Conservation (phyloP, 108 stramenopile genomes). For the Aureococcus anophagefferens region DNA sequence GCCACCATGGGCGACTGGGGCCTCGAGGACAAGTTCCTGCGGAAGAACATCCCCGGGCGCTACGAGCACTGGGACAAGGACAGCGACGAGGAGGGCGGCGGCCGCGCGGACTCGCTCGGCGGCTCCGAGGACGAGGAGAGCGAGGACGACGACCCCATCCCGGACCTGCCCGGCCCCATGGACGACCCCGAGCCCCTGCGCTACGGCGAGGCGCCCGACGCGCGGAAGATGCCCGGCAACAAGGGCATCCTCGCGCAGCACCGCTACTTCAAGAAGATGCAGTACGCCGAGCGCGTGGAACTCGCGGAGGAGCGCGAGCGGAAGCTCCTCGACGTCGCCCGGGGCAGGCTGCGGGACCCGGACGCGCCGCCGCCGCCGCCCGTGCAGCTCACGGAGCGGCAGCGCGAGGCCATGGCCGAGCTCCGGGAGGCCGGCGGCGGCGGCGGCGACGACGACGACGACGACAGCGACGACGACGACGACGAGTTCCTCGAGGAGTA, state of each 20-base stretch:
- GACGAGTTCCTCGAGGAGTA: background rate
- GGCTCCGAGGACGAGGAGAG: background rate
- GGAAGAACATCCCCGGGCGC: background rate
- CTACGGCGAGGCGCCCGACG: background rate
- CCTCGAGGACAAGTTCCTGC: background rate
- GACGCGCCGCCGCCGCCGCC: background rate
- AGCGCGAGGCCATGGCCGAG: background rate
- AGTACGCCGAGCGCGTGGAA: background rate
- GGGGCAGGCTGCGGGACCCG: no score
- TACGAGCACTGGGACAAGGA: background rate
- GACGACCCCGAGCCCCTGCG: background rate
- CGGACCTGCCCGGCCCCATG: background rate
- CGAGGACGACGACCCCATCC: background rate
- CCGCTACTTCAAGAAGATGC: background rate
- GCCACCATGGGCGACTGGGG: background rate
- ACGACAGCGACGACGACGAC: background rate
- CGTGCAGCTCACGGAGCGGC: background rate
- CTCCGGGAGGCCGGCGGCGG: background rate
- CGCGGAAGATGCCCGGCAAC: background rate
- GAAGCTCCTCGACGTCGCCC: no score
- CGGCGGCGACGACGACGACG: no score
- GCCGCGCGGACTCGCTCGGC: no score
- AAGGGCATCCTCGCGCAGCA: background rate
- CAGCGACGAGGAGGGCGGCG: background rate
- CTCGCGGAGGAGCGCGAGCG: background rate